phyloP scores from a whole-genome alignment of 2,329 filamentous ascomycete genomes.

The Ascochyta viciae-villosae region DNA sequence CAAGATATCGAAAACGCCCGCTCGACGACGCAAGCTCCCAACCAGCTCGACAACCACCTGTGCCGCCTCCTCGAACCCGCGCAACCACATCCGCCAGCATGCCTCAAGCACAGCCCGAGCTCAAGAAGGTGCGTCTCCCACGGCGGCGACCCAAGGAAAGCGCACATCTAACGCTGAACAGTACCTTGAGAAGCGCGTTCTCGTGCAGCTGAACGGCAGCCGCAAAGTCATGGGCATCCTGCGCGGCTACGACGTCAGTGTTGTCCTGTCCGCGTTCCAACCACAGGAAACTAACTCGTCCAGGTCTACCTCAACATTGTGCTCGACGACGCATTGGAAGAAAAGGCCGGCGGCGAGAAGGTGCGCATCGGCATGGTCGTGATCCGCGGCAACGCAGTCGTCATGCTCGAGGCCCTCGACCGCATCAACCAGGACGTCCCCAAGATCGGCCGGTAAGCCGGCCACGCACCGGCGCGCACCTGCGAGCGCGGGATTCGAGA shows the following conservation, averaged over 20 bases:
- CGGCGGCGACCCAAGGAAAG: not conserved
- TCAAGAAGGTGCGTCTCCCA: slow-evolving; percentile 80
- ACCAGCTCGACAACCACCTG: not conserved
- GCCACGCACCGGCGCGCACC: not conserved
- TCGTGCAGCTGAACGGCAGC: slow-evolving; percentile 96
- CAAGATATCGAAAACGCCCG: slow-evolving; percentile 28
- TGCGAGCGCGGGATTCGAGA: slow-evolving; percentile 1
- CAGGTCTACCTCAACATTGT: slow-evolving; percentile 99
- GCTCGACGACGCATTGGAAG: slow-evolving; percentile 93
- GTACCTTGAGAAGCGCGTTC: slow-evolving; percentile 99
- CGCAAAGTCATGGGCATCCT: slow-evolving; percentile 95
- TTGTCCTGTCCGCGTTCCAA: too few species aligned
- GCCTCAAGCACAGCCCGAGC: slow-evolving; percentile 98
- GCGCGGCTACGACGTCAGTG: slow-evolving; percentile 89
- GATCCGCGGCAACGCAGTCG: slow-evolving; percentile 96
- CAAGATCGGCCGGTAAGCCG: slow-evolving; percentile 39
- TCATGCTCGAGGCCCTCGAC: slow-evolving; percentile 81
- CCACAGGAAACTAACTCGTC: slow-evolving; percentile 5
- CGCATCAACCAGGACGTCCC: slow-evolving; percentile 46
- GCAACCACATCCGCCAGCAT: slow-evolving; percentile 63
- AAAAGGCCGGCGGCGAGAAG: slow-evolving; percentile 91
- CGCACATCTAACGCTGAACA: slow-evolving; percentile 52
- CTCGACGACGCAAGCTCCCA: slow-evolving; percentile 1
- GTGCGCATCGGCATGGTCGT: slow-evolving; percentile 92
- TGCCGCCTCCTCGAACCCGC: not conserved